Evolutionary conservation across 441 rosid genomes (phyloP), one percentile per base, ranked within the genome.

Genomic region (Heliophila coronopifolia): DNA sequence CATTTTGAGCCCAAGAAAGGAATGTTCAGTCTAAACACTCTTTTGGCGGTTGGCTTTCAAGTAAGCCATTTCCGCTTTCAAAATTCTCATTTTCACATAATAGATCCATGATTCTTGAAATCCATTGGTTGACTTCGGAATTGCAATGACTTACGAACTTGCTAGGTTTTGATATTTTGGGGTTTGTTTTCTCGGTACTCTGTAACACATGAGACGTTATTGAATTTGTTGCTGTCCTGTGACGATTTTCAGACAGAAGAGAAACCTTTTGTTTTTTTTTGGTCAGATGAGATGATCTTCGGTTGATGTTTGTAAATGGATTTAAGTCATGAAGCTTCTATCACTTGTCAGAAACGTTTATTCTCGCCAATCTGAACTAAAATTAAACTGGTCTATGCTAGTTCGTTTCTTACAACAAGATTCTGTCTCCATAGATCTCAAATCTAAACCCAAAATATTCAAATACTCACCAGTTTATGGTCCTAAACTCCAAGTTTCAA

Each of bases 391-490:
- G 33, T 65, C 64, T 58, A 23, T 73, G 53, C 91, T 81, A 60
- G 65, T 41, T 13, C 85, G 80, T 17, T 64, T 50, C 43, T 74
- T 84, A 56, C 87, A 79, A 59, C 85, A 59, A 43, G 80, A 77
- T 42, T 76, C 78, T 59, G 71, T 70, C n/a, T 73, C 85, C 11
- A 72, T n/a, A n/a, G n/a, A n/a, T n/a, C n/a, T n/a, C n/a, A n/a
- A 65, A 12, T 53, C 71, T 14, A 79, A 68, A 65, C 79, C 85
- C 5, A 76, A 15, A 50, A 79, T 51, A 51, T 82, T 71, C 71
- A 79, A 74, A 34, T 82, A 83, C 34, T 89, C 89, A 0, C 58
- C 69, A 13, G 50, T 74, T 27, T 83, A 83, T 40, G 89, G 89
- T 55, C 91, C 81, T 2, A 70, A 68, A 63, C 75, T 86, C 12